Evolutionary conservation across 2,329 filamentous ascomycete genomes (phyloP), one percentile per base, ranked within the genome.

Genomic region (Tolypocladium cylindrosporum): DNA sequence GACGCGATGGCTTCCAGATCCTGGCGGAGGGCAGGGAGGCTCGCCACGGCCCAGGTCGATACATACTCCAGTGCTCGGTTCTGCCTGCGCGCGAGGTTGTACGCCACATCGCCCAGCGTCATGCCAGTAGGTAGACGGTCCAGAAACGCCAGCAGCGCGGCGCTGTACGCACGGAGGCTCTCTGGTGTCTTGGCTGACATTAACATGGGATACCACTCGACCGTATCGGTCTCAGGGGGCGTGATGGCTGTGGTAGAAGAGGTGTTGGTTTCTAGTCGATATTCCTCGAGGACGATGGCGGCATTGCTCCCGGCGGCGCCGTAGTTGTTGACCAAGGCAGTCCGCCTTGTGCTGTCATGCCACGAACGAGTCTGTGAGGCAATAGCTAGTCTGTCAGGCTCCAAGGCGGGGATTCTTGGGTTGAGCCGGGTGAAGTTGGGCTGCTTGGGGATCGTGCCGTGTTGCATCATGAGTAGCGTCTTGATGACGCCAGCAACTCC

Each of bases 291-390:
- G 36, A 13, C 24, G 14, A 60, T 36, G 11, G 69, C 64, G 4
- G 68, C 64, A 50, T 74, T 74, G 41, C 64, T 68, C 0, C 72
- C 72, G 7, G 70, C 64, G 2, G 72, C 72, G 9, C 72, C 72
- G 42, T 72, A 74, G 50, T 66, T 74, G 58, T 72, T 75, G 34
- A 75, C 60, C 3, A 65, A 60, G 3, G 71, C 71, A 4, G 65
- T 56, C 1, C 63, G 66, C 1, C 55, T 48, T 13, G 14, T 39
- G 1, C 57, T 55, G 8, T 63, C 39, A 5, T 37, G 36, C 68
- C 66, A 74, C 39, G 58, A 43, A 2, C 24, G 8, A 7, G 59
- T 6, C 21, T 41, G 31, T 0, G 34, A 57, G 3, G 60, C 41
- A 36, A 67, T 60, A 1, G n/a, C 50, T 39, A 66, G 59, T 2